Evolutionary conservation across 2,329 filamentous ascomycete species (phyloP), one percentile per base, ranked within the genome.

Genomic region (Fusarium multiceps): DNA sequence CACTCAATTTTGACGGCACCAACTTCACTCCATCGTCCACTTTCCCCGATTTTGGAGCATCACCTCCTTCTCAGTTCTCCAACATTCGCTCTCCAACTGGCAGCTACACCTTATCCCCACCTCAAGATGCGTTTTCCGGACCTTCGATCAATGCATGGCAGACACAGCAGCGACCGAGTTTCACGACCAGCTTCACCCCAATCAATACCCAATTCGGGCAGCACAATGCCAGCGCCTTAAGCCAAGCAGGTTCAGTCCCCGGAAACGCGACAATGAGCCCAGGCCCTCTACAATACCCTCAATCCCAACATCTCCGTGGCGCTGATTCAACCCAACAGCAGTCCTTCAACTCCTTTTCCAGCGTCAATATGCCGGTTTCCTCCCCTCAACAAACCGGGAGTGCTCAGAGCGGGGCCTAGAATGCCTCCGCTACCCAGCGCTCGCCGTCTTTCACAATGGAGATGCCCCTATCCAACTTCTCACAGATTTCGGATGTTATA

Each of bases 361-460:
- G 32, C 37, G 43, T 18, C 3, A 30, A 21, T 0, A 7, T 53
- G 3, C 51, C 53, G 3, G 23, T 49, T 8, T 34, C 47, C 25
- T 42, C 37, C 18, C 37, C 28, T 3, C 49, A 59, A 10, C 37
- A 59, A 20, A 18, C 43, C 3, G 37, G 54, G 9, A 28, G 23
- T 10, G 45, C 14, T 32, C 67, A 58, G 50, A 41, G 41, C 50
- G 58, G 58, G 30, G 58, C 40, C n/a, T 71, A 68, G 67, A 30
- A 68, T 28, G 20, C 42, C 9, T 30, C 57, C 27, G 67, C 34
- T 20, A n/a, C 67, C n/a, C 62, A 70, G 7, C 37, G 42, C 16
- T 42, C 57, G 7, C 4, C 27, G 14, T n/a, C 58, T 1, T 20
- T 46, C 3, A 25, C 11, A 10, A 10, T 21, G 34, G 27, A 54